These are phyloP conservation scores for Stachybotrys chlorohalonatus DNA, from an alignment of 2,329 filamentous ascomycete genomes.

Conservation along the genomic window DNA sequence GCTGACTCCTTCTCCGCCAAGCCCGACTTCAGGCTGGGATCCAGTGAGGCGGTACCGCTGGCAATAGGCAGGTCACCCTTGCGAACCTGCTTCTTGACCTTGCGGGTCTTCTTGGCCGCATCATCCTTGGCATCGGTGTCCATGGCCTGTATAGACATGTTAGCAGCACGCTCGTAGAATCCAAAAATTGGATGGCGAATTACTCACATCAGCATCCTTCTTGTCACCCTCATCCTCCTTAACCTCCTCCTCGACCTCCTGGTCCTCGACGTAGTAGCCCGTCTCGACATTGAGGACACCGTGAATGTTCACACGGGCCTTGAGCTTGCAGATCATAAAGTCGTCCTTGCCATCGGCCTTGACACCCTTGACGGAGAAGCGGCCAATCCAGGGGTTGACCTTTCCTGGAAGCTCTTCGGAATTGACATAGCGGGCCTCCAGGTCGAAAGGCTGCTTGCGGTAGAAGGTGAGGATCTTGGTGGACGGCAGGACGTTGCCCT, in stretches of 20 bases:
- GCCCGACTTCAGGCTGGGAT: conserved; percentile 55
- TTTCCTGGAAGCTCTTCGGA: conserved; percentile 82
- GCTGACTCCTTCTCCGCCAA: conserved; percentile 72
- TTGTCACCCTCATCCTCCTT: conserved; percentile 58
- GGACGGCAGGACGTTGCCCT: conserved; percentile 91
- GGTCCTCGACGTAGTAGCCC: conserved; percentile 96
- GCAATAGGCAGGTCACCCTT: conserved; percentile 91
- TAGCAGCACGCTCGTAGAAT: background rate
- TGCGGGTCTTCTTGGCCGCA: conserved; percentile 78
- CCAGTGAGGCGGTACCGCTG: conserved; percentile 72
- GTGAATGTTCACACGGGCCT: conserved; percentile 93
- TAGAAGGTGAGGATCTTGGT: conserved; percentile 99
- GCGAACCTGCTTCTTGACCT: conserved; percentile 98
- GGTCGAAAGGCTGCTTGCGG: conserved; percentile 92
- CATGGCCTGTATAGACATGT: conserved; percentile 54
- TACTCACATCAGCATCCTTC: conserved; percentile 68
- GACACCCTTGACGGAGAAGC: conserved; percentile 96
- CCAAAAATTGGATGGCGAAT: background rate
- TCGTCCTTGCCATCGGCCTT: conserved; percentile 89
- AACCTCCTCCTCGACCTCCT: conserved; percentile 91
- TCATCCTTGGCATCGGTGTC: conserved; percentile 67
- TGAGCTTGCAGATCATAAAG: conserved; percentile 99
- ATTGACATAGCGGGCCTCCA: conserved; percentile 89
- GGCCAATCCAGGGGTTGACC: conserved; percentile 88
- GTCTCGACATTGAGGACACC: conserved; percentile 94